These are phyloP conservation scores for Hsuehochloa calcarea DNA, from an alignment of 176 grass and related monocot genomes.

Conservation along the genomic window DNA sequence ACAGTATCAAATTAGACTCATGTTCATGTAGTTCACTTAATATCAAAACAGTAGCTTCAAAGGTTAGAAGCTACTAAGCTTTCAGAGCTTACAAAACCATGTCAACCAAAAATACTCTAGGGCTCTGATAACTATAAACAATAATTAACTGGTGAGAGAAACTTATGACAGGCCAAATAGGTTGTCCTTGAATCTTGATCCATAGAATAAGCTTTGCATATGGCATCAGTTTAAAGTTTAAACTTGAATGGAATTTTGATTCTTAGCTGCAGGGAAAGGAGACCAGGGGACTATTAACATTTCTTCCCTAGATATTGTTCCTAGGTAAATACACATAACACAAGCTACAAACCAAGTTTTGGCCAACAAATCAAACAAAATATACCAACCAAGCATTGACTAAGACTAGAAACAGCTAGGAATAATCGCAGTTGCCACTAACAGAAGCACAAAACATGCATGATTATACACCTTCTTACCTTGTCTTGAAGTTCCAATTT, in stretches of 20 bases:
- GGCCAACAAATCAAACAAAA: not conserved
- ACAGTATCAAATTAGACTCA: not conserved
- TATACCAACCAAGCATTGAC: not conserved
- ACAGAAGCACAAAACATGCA: not conserved
- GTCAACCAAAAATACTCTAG: not conserved
- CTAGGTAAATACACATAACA: not conserved
- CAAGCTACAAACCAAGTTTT: not conserved
- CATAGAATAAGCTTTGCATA: not conserved
- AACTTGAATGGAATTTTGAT: no score
- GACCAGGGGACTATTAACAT: not conserved
- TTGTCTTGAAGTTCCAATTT: conserved; percentile 10
- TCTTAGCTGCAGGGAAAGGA: not conserved
- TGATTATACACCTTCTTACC: conserved; percentile 51
- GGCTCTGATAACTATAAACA: not conserved
- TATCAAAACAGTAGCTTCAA: not conserved
- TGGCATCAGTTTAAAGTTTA: not conserved
- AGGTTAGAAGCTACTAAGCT: not conserved
- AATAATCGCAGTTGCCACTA: not conserved
- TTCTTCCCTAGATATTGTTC: not conserved
- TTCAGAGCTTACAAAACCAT: not conserved
- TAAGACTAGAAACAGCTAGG: not conserved
- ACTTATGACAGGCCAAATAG: not conserved
- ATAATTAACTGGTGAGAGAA: not conserved
- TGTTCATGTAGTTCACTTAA: not conserved
- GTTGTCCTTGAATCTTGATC: not conserved